phyloP scores from a whole-genome alignment of 768 basidiomycete species.

The Pisolithus sp. region DNA sequence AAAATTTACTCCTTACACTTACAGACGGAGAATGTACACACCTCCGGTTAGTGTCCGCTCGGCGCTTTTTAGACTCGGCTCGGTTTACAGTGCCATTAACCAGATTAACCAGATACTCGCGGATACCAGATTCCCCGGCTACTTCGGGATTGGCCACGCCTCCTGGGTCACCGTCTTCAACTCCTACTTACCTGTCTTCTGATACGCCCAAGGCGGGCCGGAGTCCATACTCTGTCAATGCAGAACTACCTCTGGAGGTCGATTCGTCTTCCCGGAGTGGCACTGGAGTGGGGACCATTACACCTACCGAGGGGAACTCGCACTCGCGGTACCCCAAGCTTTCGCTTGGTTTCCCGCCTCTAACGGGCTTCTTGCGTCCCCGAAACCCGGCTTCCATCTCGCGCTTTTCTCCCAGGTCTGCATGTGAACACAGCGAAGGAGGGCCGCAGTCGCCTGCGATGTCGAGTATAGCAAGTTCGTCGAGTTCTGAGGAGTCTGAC shows the following conservation, averaged over 20 bases:
- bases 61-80: conserved; percentile 1
- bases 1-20: conserved; percentile 84
- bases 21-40: conserved; percentile 58
- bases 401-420: conserved; percentile 17
- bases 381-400: conserved; percentile 47
- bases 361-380: conserved; percentile 57
- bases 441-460: conserved; percentile 15
- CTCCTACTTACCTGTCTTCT: conserved; percentile 6
- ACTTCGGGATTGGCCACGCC: conserved; percentile 21
- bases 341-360: conserved; percentile 51
- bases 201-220: conserved; percentile 24
- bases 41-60: conserved; percentile 36
- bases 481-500: conserved; percentile 8
- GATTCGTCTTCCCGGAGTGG: conserved; percentile 48
- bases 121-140: conserved; percentile 16
- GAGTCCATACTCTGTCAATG: conserved; percentile 5
- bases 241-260: conserved; percentile 27
- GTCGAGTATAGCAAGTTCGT: conserved; percentile 6
- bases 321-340: conserved; percentile 35
- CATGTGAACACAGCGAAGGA: conserved; percentile 14
- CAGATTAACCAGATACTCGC: conserved; percentile 15
- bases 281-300: conserved; percentile 47
- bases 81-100: conserved; percentile 5
- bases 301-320: conserved; percentile 29
- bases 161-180: conserved; percentile 14